Conservation (phyloP, 257 asterid species). For the Paulownia fortunei region DNA sequence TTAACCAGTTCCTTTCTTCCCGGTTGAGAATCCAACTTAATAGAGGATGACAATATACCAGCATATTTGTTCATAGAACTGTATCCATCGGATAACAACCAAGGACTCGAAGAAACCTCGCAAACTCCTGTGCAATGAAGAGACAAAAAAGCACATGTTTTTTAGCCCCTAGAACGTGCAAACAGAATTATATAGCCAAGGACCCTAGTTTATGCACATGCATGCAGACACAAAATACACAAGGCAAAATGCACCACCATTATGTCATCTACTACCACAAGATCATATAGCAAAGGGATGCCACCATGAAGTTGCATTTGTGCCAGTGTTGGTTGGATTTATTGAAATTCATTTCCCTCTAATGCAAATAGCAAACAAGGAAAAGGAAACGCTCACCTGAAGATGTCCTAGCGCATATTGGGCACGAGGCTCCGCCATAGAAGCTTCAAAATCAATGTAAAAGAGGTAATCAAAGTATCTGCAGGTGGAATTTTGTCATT, state of each 20-base stretch:
- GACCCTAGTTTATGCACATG: too few relatives aligned
- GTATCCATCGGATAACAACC: conserved; percentile 68
- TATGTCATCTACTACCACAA: neutral
- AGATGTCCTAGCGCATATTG: conserved; percentile 28
- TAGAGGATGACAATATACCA: neutral
- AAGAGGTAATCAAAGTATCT: conserved; percentile 96
- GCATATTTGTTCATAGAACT: conserved; percentile 26
- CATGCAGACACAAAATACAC: too few relatives aligned
- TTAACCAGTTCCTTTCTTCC: conserved; percentile 7
- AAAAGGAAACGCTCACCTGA: neutral
- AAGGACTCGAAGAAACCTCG: conserved; percentile 65
- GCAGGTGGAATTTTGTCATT: conserved; percentile 44
- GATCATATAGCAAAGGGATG: neutral
- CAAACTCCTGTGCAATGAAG: conserved; percentile 50
- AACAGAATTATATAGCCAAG: too few relatives aligned
- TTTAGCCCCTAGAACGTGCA: neutral
- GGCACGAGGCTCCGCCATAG: conserved; percentile 77
- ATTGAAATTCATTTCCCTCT: neutral
- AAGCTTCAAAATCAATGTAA: conserved; percentile 93
- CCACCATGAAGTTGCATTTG: neutral
- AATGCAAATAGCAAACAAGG: neutral
- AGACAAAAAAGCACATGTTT: neutral
- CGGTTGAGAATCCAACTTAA: neutral
- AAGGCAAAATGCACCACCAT: too few relatives aligned
- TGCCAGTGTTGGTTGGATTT: neutral